Percentiles rank a stretch among this genome's conserved stretches.
phyloP scores from a whole-genome alignment of 352 stramenopile genomes.

The Sclerospora graminicola region DNA sequence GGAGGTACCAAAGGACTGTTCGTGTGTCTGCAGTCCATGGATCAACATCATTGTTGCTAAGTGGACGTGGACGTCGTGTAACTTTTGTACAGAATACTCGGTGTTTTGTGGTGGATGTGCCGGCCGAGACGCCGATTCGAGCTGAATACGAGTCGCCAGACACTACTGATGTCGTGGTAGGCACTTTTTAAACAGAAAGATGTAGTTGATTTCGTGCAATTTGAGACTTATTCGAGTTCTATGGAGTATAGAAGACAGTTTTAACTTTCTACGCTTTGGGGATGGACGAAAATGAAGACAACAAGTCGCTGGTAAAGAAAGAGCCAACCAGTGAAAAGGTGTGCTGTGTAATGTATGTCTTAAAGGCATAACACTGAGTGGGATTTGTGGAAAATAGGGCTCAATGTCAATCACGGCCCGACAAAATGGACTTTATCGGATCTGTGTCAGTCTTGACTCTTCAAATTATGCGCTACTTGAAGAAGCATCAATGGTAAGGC shows the following conservation, averaged over 20 bases:
- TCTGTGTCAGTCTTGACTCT: constrained; percentile 56
- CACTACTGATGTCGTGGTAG: constrained; percentile 60
- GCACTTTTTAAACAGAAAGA: not conserved
- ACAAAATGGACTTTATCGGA: constrained; percentile 55
- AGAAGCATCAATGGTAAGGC: constrained; percentile 48
- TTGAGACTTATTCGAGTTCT: not conserved
- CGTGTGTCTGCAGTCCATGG: not conserved
- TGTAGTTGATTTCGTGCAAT: too few species aligned
- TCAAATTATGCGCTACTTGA: constrained; percentile 51
- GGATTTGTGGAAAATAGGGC: constrained; percentile 24
- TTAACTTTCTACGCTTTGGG: constrained; percentile 53
- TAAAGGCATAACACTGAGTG: not conserved
- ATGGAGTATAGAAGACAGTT: constrained; percentile 36
- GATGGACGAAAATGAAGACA: constrained; percentile 16
- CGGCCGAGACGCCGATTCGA: constrained; percentile 58
- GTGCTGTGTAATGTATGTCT: constrained; percentile 4
- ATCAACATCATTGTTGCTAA: too few species aligned
- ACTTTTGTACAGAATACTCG: constrained; percentile 33
- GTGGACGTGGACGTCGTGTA: not conserved
- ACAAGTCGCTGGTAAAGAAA: constrained; percentile 48
- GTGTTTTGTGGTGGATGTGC: constrained; percentile 78
- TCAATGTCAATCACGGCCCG: constrained; percentile 57
- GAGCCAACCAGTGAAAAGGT: constrained; percentile 51
- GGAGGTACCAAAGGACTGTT: constrained; percentile 11
- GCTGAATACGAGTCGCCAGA: constrained; percentile 82